Evolutionary conservation across 306 rosid genomes (phyloP), one percentile per base, ranked within the genome.

Genomic region (Betula pendula): DNA sequence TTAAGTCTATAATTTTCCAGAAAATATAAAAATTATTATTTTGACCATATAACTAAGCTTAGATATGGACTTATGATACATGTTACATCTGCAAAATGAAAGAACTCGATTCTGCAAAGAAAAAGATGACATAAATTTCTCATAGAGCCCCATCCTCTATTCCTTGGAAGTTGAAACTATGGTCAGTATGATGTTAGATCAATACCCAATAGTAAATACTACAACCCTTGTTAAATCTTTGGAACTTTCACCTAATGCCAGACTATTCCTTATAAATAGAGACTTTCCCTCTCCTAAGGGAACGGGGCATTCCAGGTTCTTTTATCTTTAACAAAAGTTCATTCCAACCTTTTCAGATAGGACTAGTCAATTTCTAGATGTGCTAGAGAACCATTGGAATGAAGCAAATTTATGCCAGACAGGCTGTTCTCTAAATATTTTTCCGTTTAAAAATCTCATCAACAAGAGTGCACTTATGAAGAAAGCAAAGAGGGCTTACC

Each of bases 401-500:
- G 76, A 82, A 72, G 11, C 12, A 10, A 70, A 56, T 8, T 55
- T 24, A 24, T 10, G 33, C 63, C 6, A 8, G 63, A 56, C 11
- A 11, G 63, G 29, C 24, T 22, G 63, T 24, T 56, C 8, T 0
- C 14, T 3, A 22, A 24, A 13, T 50, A 22, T 4, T 10, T 24
- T 20, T 56, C 63, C 22, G 11, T 9, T 56, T 24, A 24, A 9
- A 56, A 56, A 24, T 56, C 63, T 24, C 68, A 20, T 75, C 13
- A 29, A 47, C 4, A 31, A 71, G 75, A 63, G 44, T 16, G 45
- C 25, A 9, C 25, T 33, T 33, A 15, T 42, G 65, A 71, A 74
- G 69, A 75, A 48, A 80, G 79, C 19, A 47, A 81, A 66, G 17
- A 72, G 71, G 20, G 68, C 95, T 89, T 85, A 95, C 99, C 50